Evolutionary conservation across 2,329 filamentous ascomycete genomes (phyloP).

Genomic region (Fusarium pseudoanthophilum): DNA sequence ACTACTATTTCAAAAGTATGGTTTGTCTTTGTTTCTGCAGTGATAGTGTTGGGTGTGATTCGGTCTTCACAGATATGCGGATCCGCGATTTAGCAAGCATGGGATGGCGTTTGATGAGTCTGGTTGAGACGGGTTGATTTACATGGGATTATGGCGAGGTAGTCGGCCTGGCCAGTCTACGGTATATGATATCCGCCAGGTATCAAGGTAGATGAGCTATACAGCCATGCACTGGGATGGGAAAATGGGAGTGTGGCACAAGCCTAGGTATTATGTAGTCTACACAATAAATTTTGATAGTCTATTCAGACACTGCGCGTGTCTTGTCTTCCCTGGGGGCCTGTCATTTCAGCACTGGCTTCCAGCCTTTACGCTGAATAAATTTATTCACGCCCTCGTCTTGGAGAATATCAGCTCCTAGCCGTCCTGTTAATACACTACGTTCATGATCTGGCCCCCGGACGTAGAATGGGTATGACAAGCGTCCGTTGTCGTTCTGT

Average conservation of each 20-base stretch:
- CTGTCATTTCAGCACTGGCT: conserved; percentile 51
- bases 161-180: conserved; percentile 9
- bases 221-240: conserved; percentile 17
- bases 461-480: conserved; percentile 70
- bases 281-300: conserved; percentile 27
- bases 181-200: conserved; percentile 3
- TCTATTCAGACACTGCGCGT: not conserved
- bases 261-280: conserved; percentile 26
- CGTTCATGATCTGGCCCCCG: conserved; percentile 68
- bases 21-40: conserved; percentile 23
- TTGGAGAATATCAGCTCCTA: conserved; percentile 66
- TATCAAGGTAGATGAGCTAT: conserved; percentile 28
- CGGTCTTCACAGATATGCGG: conserved; percentile 20
- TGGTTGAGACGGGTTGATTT: conserved; percentile 24
- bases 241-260: conserved; percentile 11
- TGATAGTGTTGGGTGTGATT: conserved; percentile 11
- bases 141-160: not conserved
- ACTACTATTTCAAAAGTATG: conserved; percentile 25
- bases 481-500: conserved; percentile 25
- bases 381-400: conserved; percentile 71
- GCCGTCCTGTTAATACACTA: conserved; percentile 74
- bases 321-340: conserved; percentile 7
- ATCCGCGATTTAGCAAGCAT: conserved; percentile 43
- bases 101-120: conserved; percentile 45
- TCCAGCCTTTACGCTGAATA: conserved; percentile 70